Percentiles rank a stretch among this genome's conserved stretches.
Conservation (phyloP, 208 protist genomes). For the Leishmania mexicana region DNA sequence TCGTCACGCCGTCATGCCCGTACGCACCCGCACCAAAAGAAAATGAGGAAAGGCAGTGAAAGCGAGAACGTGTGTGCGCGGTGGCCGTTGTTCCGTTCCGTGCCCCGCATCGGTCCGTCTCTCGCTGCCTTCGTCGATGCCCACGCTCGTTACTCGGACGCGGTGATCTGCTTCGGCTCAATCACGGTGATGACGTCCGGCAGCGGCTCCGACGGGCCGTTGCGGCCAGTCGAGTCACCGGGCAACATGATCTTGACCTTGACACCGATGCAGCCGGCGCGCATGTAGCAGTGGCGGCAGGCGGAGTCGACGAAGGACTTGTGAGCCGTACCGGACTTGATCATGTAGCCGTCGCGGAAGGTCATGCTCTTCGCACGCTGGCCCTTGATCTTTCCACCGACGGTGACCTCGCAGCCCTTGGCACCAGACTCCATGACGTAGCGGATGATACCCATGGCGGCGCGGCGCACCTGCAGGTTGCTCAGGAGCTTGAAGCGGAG, state of each 20-base stretch:
- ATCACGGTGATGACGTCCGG: conserved; percentile 85
- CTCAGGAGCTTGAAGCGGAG: conserved; percentile 98
- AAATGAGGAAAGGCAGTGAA: neutral
- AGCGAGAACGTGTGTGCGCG: neutral
- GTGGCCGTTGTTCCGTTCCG: neutral
- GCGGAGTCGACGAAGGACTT: conserved; percentile 96
- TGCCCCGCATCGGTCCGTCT: neutral
- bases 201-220: conserved; percentile 57
- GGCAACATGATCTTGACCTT: conserved; percentile 99
- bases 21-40: neutral
- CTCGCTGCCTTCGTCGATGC: neutral
- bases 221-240: conserved; percentile 80
- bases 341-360: conserved; percentile 99
- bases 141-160: conserved; percentile 12
- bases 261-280: conserved; percentile 98
- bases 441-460: conserved; percentile 98
- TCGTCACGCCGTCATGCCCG: neutral
- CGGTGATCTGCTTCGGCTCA: conserved; percentile 38
- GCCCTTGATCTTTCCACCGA: conserved; percentile 99
- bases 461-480: conserved; percentile 97
- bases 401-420: conserved; percentile 99
- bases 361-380: conserved; percentile 99
- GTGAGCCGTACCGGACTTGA: conserved; percentile 96
- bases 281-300: conserved; percentile 97
- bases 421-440: conserved; percentile 99